Base-by-base conservation (phyloP, 257 asterid genomes). In the Scutellaria minor region DNA sequence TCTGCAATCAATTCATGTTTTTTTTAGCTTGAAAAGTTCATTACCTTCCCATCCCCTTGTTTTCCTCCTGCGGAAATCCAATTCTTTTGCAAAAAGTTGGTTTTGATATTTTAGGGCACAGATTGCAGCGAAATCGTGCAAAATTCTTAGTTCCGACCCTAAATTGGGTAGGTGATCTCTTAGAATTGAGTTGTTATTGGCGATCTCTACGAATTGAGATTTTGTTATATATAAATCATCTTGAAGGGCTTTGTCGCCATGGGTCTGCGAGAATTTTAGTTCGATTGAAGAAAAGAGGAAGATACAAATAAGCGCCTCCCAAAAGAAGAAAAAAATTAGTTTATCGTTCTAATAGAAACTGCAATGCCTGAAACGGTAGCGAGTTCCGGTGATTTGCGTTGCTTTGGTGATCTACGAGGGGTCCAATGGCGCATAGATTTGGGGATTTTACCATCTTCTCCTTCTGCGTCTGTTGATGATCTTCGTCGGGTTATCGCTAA, bases 361-460 rank as follows among this genome's bases (percentile, higher is more conserved):
- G 50, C 71, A 66, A 85, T 80, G 82, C 50, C 69, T 44, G 90
- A 82, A 76, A 70, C 83, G 70, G 47, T 71, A 35, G 79, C 86
- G 59, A 52, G 69, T 50, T 51, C 80, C 45, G 77, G 55, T 39
- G 67, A 11, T 64, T 81, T 83, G 9, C 79, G 82, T 70, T 79
- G 83, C 56, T 88, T 85, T 77, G 78, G 79, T 51, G 84, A 85
- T 81, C 90, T 95, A 6, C 84, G 99, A 92, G 92, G 99, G 62
- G 89, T 92, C 15, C 88, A 73, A 85, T 95, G 99, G 99, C 97
- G 99, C 57, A 79, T 92, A 57, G 88, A 87, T 84, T 87, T 95
- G 92, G 99, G 97, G 66, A 88, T 92, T 83, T 84, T 94, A 70
- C 95, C 98, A 8, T 77, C 90, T 79, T 83, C 92, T 14, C 80